Evolutionary conservation across 2,329 filamentous ascomycete species (phyloP).

Genomic region (Plectosphaerella plurivora): DNA sequence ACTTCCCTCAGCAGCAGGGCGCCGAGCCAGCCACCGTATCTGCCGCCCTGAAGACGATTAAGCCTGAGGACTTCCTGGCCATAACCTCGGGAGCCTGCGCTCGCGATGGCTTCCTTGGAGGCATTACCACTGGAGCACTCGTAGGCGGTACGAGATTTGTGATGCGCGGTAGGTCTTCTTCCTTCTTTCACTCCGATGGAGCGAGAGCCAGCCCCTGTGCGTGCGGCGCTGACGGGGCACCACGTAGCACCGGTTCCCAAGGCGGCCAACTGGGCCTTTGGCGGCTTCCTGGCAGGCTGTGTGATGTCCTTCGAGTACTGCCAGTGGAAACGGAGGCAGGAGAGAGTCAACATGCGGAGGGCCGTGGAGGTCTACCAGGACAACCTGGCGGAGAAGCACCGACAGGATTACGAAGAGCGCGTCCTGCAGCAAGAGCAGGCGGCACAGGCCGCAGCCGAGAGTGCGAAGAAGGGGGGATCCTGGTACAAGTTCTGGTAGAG

Average conservation of each 20-base stretch:
- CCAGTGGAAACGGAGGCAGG: constrained; percentile 66
- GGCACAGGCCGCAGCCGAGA: constrained; percentile 19
- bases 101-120: constrained; percentile 74
- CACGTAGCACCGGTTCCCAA: constrained; percentile 53
- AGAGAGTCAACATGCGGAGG: constrained; percentile 78
- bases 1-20: constrained; percentile 11
- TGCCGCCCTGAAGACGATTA: constrained; percentile 65
- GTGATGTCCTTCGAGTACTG: constrained; percentile 79
- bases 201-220: background rate
- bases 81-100: constrained; percentile 80
- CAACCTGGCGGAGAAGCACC: constrained; percentile 37
- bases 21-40: constrained; percentile 27
- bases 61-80: constrained; percentile 62
- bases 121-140: constrained; percentile 74
- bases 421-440: constrained; percentile 21
- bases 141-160: constrained; percentile 71
- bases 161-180: constrained; percentile 58
- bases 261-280: constrained; percentile 83
- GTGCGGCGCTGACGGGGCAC: background rate
- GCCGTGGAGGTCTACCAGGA: constrained; percentile 62
- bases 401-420: constrained; percentile 36
- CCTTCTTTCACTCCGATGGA: background rate
- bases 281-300: constrained; percentile 66
- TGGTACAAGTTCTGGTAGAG: constrained; percentile 57
- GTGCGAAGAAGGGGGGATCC: constrained; percentile 28